A percentile compares a stretch with the other conserved stretches of the same genome.
Evolutionary conservation across 2,329 filamentous ascomycete genomes (phyloP).

Genomic region (Dryadomyces quercivorus): DNA sequence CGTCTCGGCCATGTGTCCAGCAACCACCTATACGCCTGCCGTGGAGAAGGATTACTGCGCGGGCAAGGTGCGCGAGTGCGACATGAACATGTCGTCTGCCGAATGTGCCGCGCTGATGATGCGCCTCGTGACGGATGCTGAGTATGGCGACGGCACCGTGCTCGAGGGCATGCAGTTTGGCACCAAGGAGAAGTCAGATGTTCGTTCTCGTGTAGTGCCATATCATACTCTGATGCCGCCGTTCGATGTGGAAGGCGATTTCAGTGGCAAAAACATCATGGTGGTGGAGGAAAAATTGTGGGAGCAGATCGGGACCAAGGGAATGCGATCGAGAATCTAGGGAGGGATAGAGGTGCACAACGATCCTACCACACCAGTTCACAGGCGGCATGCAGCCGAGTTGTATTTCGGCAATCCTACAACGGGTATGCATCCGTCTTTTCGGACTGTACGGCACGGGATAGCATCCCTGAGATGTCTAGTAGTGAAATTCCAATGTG

Average conservation of each 20-base stretch:
- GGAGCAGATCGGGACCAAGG: background rate
- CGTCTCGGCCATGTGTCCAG: constrained; percentile 11
- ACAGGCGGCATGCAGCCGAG: no score
- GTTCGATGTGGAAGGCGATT: background rate
- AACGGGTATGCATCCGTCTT: no score
- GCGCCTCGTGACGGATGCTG: background rate
- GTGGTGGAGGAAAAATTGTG: background rate
- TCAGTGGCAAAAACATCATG: background rate
- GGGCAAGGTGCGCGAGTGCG: background rate
- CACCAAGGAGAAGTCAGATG: background rate
- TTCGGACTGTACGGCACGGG: no score
- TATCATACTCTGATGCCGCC: background rate
- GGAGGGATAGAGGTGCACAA: no score
- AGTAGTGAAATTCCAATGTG: no score
- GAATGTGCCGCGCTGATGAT: background rate
- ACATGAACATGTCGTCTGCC: background rate
- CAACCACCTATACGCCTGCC: background rate
- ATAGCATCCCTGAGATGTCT: no score
- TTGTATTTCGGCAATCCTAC: no score
- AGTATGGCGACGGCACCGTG: background rate
- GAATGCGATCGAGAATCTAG: background rate
- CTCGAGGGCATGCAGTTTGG: background rate
- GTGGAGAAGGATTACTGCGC: background rate
- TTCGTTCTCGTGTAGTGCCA: background rate
- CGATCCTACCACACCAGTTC: no score